Conservation (phyloP, 768 basidiomycete genomes). For the Podaxis sp. region DNA sequence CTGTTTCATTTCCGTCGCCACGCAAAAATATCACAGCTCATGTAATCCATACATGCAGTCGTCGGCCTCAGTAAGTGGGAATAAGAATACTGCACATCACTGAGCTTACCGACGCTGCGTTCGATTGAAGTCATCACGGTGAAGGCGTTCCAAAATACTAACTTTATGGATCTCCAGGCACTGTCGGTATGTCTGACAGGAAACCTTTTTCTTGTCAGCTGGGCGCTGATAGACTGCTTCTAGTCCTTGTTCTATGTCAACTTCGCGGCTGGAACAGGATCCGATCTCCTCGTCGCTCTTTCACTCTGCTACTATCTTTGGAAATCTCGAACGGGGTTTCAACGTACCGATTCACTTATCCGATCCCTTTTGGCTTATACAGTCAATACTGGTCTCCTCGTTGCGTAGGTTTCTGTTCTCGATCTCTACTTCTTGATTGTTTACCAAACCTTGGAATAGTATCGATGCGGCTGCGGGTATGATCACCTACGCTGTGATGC, state of each 20-base stretch:
- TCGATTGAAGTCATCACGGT: slow-evolving; percentile 1
- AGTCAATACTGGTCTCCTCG: slow-evolving; percentile 53
- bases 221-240: slow-evolving; percentile 2
- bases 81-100: too few species aligned
- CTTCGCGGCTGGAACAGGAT: slow-evolving; percentile 48
- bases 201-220: not conserved
- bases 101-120: not conserved
- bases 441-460: slow-evolving; percentile 24
- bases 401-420: slow-evolving; percentile 33
- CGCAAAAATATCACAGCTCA: not conserved
- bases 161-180: slow-evolving; percentile 35
- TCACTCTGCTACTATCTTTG: slow-evolving; percentile 50
- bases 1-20: not conserved
- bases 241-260: slow-evolving; percentile 53
- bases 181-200: slow-evolving; percentile 33
- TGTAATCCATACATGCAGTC: not conserved
- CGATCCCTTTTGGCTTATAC: slow-evolving; percentile 48
- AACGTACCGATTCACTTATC: slow-evolving; percentile 52
- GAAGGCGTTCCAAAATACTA: slow-evolving; percentile 22
- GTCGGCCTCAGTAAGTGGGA: slow-evolving; percentile 2
- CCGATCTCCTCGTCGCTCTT: slow-evolving; percentile 51
- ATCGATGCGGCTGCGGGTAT: slow-evolving; percentile 46
- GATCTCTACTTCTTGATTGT: not conserved
- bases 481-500: slow-evolving; percentile 51
- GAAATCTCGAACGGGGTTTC: slow-evolving; percentile 51